Percentiles rank a stretch among this genome's conserved stretches.
These are phyloP conservation scores for Coelastrella sp. DNA, from an alignment of 139 green algal genomes.

Conservation along the genomic window DNA sequence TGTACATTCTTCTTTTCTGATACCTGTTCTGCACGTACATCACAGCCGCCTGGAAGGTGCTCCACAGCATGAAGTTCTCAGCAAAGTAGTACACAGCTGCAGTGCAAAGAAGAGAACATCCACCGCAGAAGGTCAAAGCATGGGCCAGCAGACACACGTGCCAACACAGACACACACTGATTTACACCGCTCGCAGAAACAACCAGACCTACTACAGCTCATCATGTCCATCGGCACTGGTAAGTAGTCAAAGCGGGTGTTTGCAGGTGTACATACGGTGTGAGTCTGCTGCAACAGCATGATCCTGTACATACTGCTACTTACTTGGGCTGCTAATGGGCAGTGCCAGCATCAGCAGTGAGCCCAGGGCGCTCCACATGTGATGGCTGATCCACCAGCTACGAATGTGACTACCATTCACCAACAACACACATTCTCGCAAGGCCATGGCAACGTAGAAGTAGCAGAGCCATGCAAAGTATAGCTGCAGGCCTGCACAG, in stretches of 20 bases:
- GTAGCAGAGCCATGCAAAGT: slow-evolving; percentile 94
- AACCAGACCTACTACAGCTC: too few species aligned
- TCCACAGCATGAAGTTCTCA: slow-evolving; percentile 70
- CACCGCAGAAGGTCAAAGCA: too few species aligned
- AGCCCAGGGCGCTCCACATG: slow-evolving; percentile 85
- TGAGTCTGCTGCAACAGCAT: too few species aligned
- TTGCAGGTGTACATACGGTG: too few species aligned
- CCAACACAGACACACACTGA: too few species aligned
- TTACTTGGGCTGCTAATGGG: slow-evolving; percentile 84
- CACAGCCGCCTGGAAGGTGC: slow-evolving; percentile 59
- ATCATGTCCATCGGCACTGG: too few species aligned
- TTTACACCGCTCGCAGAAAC: too few species aligned
- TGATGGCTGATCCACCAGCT: slow-evolving; percentile 97
- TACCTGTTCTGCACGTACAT: slow-evolving; percentile 85
- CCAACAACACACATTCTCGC: slow-evolving; percentile 90
- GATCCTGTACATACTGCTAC: too few species aligned
- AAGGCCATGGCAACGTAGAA: slow-evolving; percentile 94
- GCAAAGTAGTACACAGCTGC: slow-evolving; percentile 70
- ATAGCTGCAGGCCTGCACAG: slow-evolving; percentile 84
- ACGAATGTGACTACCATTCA: slow-evolving; percentile 95
- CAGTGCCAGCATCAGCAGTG: slow-evolving; percentile 87
- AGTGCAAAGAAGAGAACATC: not conserved
- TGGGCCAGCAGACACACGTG: too few species aligned
- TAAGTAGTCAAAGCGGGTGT: too few species aligned
- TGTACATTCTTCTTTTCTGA: slow-evolving; percentile 94